Base-by-base conservation (phyloP, 805 yeast species). In the Cyberlindnera amylophila region DNA sequence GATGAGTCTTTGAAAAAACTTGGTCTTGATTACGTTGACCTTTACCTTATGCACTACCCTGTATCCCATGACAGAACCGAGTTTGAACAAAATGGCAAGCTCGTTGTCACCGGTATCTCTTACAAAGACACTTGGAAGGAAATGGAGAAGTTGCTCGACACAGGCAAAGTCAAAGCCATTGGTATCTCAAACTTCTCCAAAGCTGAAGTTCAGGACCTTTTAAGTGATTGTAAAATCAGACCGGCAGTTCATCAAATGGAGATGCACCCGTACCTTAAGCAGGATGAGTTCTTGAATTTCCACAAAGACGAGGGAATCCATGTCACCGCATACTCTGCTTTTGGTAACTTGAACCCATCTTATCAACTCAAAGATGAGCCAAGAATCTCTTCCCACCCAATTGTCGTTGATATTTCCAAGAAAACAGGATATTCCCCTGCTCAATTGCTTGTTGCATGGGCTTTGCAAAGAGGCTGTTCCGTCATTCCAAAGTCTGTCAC, bases 241-340 rank as follows among this genome's bases (percentile, higher is more conserved):
- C 87, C 87, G 3, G 70, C 65, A 45, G 80, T 82, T 30, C 76
- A 82, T 57, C 90, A 83, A 61, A 80, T 83, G 51, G 90, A 84
- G 55, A 79, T 70, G 65, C 80, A 73, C 57, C 80, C 87, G 1
- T 76, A 79, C 54, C 65, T 81, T 51, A 86, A 86, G 35, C 90
- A 85, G 61, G 66, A 62, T 8, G 79, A 79, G 50, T 67, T 86
- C 50, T 55, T 73, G 34, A 71, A 74, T 28, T 82, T 58, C 62
- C 71, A 79, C 61, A 64, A 69, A 41, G 57, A 63, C 27, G 68
- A 83, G 47, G 76, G 70, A 46, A 80, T 82, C 46, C 59, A 69
- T 27, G 61, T 82, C 41, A 82, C 82, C 60, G 95, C 95, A 9
- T 87, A 85, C 65, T 80, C 87, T 24, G 93, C 95, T 19, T 69